These are phyloP conservation scores for Pleurotus pulmonarius DNA, from an alignment of 768 basidiomycete species.

Conservation along the genomic window DNA sequence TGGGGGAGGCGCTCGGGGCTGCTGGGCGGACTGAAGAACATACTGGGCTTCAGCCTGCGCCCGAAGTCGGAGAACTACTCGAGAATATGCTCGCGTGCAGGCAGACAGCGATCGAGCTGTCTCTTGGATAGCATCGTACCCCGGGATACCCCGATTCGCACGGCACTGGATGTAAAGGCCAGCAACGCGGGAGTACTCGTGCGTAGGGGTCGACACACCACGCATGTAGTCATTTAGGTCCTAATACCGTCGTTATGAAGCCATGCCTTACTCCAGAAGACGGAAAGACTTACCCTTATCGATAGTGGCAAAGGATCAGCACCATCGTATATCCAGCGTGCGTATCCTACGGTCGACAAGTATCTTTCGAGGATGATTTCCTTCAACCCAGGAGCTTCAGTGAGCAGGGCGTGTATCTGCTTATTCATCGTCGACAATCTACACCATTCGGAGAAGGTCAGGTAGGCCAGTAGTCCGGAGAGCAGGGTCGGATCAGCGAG, in stretches of 20 bases:
- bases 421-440: conserved; percentile 55
- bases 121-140: conserved; percentile 34
- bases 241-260: conserved; percentile 31
- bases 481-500: conserved; percentile 53
- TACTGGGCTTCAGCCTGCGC: conserved; percentile 69
- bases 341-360: conserved; percentile 69
- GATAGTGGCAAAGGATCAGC: conserved; percentile 62
- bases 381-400: conserved; percentile 44
- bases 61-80: conserved; percentile 75
- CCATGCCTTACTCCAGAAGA: not conserved
- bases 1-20: conserved; percentile 14
- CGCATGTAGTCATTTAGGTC: conserved; percentile 80
- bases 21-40: conserved; percentile 17
- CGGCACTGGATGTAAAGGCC: conserved; percentile 53
- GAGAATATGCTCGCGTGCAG: conserved; percentile 71
- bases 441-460: conserved; percentile 76
- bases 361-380: conserved; percentile 70
- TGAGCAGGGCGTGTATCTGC: conserved; percentile 44
- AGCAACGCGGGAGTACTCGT: conserved; percentile 66
- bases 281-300: conserved; percentile 45
- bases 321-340: conserved; percentile 57
- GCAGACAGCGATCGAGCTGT: conserved; percentile 51
- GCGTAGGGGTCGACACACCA: conserved; percentile 71
- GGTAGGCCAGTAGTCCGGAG: conserved; percentile 46
- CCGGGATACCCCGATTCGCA: conserved; percentile 33